These are phyloP conservation scores for Astragalus glycyphyllos DNA, from an alignment of 306 rosid genomes.

Conservation along the genomic window DNA sequence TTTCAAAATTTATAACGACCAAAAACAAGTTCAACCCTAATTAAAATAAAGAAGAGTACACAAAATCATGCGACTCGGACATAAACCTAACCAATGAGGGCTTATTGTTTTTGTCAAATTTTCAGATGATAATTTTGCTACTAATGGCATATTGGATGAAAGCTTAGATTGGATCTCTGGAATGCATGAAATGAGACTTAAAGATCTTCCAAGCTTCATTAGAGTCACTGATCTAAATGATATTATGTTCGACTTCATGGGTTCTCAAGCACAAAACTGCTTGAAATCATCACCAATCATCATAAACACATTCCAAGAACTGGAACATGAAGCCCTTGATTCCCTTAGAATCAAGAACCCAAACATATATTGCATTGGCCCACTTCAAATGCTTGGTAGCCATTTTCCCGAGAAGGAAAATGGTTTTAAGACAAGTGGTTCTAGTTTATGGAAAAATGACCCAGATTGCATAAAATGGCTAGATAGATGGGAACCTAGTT, in stretches of 20 bases:
- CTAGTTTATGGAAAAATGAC: slow-evolving; percentile 38
- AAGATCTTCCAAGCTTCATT: slow-evolving; percentile 25
- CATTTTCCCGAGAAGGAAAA: slow-evolving; percentile 26
- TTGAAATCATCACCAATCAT: background rate
- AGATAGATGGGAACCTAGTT: slow-evolving; percentile 19
- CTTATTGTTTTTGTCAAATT: no score
- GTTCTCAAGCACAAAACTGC: slow-evolving; percentile 1
- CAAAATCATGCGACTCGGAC: no score
- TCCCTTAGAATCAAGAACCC: slow-evolving; percentile 6
- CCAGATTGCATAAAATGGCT: slow-evolving; percentile 25
- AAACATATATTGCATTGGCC: slow-evolving; percentile 20
- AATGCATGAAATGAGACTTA: slow-evolving; percentile 9
- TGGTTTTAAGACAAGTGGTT: slow-evolving; percentile 27
- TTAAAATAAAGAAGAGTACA: no score
- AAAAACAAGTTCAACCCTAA: no score
- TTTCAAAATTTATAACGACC: no score
- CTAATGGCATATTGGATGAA: background rate
- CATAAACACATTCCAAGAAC: slow-evolving; percentile 20
- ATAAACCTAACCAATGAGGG: no score
- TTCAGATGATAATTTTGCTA: slow-evolving; percentile 21
- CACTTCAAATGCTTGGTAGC: slow-evolving; percentile 26
- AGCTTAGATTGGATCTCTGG: slow-evolving; percentile 15
- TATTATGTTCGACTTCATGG: slow-evolving; percentile 32
- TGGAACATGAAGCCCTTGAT: slow-evolving; percentile 15
- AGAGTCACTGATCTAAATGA: background rate